These are phyloP conservation scores for Paraleonurus japonicus DNA, from an alignment of 257 asterid species.

Conservation along the genomic window DNA sequence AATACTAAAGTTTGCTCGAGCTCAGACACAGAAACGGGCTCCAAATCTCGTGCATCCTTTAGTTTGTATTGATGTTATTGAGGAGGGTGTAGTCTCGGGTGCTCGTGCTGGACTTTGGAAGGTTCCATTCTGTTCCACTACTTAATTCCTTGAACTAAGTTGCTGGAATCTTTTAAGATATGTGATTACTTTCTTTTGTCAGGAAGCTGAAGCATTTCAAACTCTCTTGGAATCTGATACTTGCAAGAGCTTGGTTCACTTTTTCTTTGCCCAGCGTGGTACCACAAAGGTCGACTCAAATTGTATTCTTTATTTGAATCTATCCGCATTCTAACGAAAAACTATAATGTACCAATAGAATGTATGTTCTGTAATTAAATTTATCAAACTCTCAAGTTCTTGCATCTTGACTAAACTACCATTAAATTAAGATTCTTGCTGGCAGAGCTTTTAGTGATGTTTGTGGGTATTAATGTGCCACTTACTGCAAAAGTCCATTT, in stretches of 20 bases:
- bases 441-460: not conserved
- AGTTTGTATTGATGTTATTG: constrained; percentile 82
- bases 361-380: not conserved
- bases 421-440: not conserved
- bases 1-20: constrained; percentile 83
- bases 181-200: constrained; percentile 21
- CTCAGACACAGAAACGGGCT: constrained; percentile 76
- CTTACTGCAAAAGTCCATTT: not conserved
- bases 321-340: not conserved
- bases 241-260: constrained; percentile 90
- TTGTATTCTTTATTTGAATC: not conserved
- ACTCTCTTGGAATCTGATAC: constrained; percentile 68
- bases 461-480: not conserved
- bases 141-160: constrained; percentile 12
- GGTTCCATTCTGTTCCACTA: constrained; percentile 42
- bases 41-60: constrained; percentile 90
- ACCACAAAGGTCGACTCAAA: constrained; percentile 62
- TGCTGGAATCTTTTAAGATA: not conserved
- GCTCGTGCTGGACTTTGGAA: constrained; percentile 87
- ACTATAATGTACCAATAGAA: not conserved
- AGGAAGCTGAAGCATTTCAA: constrained; percentile 95
- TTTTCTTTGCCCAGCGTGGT: constrained; percentile 97
- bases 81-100: constrained; percentile 87
- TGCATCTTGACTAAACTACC: not conserved
- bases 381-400: not conserved